Evolutionary conservation across 768 basidiomycete genomes (phyloP).

Genomic region (Mycena rosella): DNA sequence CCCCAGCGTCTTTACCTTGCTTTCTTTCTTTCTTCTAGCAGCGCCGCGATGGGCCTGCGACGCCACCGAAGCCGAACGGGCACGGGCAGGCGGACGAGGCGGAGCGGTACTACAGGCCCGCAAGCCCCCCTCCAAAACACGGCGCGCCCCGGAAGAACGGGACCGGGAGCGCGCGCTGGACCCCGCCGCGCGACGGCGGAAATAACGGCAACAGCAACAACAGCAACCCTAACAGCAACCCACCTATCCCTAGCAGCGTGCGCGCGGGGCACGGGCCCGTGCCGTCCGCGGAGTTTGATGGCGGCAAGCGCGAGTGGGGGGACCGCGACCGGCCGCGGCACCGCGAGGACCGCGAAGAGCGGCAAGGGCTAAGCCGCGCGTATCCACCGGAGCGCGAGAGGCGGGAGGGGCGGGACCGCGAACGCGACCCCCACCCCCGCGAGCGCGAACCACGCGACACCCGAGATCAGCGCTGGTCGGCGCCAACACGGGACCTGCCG

Average conservation of each 20-base stretch:
- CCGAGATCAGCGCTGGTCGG: neutral
- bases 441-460: conserved; percentile 7
- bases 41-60: conserved; percentile 10
- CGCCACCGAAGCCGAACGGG: neutral
- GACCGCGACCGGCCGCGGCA: neutral
- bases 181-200: conserved; percentile 10
- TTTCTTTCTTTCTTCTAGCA: conserved; percentile 21
- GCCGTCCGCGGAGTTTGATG: neutral
- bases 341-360: conserved; percentile 12
- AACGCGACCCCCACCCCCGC: neutral
- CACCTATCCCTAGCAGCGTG: conserved; percentile 11
- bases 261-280: no score
- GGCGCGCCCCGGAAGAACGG: neutral
- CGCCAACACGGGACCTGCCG: conserved; percentile 7
- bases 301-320: conserved; percentile 3
- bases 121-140: neutral
- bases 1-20: conserved; percentile 37
- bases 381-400: conserved; percentile 21
- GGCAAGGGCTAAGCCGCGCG: neutral
- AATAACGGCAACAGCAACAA: no score
- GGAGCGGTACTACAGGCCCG: neutral
- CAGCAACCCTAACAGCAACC: conserved; percentile 26
- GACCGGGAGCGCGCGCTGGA: conserved; percentile 21
- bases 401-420: conserved; percentile 19
- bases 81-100: neutral